These are phyloP conservation scores for Lactifluus rugatus DNA, from an alignment of 768 basidiomycete genomes.

Conservation along the genomic window DNA sequence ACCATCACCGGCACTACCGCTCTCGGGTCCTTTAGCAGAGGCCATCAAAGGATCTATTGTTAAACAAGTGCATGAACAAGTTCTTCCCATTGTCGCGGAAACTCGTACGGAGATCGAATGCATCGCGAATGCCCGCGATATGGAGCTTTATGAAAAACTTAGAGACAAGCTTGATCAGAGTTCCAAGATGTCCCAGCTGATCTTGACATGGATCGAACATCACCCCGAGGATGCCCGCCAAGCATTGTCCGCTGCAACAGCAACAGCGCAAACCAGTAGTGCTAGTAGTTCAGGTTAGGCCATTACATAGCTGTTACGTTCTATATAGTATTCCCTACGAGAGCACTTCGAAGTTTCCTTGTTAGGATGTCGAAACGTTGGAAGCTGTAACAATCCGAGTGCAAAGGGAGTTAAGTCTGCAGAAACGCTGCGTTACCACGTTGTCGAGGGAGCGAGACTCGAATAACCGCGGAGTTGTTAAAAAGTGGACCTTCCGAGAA, in stretches of 20 bases:
- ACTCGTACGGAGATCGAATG: constrained; percentile 1
- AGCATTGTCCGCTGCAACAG: neutral
- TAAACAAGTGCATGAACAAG: constrained; percentile 2
- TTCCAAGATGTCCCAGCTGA: constrained; percentile 5
- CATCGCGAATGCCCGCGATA: neutral
- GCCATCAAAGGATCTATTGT: constrained; percentile 2
- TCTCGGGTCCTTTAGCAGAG: constrained; percentile 1
- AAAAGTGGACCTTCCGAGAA: constrained; percentile 51
- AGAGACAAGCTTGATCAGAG: constrained; percentile 7
- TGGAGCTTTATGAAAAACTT: constrained; percentile 13
- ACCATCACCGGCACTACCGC: neutral
- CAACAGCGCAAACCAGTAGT: neutral
- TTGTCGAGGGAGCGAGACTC: too few species aligned
- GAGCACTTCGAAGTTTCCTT: too few species aligned
- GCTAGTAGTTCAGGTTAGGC: neutral
- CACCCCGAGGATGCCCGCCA: constrained; percentile 4
- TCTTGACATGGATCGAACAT: constrained; percentile 9
- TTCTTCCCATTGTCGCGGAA: constrained; percentile 2
- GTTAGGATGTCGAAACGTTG: too few species aligned
- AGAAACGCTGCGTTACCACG: too few species aligned
- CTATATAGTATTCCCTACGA: too few species aligned
- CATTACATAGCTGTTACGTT: neutral
- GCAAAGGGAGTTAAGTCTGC: too few species aligned
- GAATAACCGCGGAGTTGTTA: constrained; percentile 1
- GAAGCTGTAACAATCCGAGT: too few species aligned